phyloP scores from a whole-genome alignment of 2,329 filamentous ascomycete species.

The Esteya vermicola region DNA sequence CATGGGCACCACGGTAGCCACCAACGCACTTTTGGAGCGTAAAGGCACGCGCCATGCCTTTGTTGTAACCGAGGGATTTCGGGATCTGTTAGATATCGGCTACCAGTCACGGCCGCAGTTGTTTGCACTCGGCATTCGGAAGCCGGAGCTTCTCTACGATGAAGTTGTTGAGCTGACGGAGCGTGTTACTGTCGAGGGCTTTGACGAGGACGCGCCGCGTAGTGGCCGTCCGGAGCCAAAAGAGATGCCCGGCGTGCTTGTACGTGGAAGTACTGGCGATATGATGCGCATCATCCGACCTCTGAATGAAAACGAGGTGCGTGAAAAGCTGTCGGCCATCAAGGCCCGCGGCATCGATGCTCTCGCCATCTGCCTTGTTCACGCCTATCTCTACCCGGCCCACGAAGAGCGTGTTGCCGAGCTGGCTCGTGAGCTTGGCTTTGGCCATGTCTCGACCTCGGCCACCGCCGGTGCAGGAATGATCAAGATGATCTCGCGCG shows the following conservation, averaged over 20 bases:
- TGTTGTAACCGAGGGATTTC: slow-evolving; percentile 76
- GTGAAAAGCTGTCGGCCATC: slow-evolving; percentile 41
- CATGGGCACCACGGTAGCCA: slow-evolving; percentile 92
- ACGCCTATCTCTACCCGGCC: slow-evolving; percentile 8
- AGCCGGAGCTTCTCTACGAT: slow-evolving; percentile 77
- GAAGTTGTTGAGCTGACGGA: slow-evolving; percentile 77
- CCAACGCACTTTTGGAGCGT: slow-evolving; percentile 71
- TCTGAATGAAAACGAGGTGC: slow-evolving; percentile 39
- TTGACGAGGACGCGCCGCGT: slow-evolving; percentile 13
- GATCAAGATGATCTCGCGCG: slow-evolving; percentile 51
- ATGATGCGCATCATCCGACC: slow-evolving; percentile 50
- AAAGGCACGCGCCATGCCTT: slow-evolving; percentile 87
- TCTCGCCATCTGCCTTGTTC: slow-evolving; percentile 20
- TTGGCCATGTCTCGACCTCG: neutral
- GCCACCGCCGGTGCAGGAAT: slow-evolving; percentile 50
- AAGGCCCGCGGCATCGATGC: slow-evolving; percentile 40
- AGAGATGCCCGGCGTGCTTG: slow-evolving; percentile 22
- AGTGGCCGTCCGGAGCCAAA: slow-evolving; percentile 20
- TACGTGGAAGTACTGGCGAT: slow-evolving; percentile 53
- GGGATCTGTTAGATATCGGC: slow-evolving; percentile 75
- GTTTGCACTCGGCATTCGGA: slow-evolving; percentile 75
- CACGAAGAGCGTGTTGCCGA: slow-evolving; percentile 7
- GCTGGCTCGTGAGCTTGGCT: slow-evolving; percentile 5
- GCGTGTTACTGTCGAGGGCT: slow-evolving; percentile 68
- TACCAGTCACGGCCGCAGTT: slow-evolving; percentile 84